Evolutionary conservation across 306 rosid species (phyloP).

Genomic region (Nissolia schottii): DNA sequence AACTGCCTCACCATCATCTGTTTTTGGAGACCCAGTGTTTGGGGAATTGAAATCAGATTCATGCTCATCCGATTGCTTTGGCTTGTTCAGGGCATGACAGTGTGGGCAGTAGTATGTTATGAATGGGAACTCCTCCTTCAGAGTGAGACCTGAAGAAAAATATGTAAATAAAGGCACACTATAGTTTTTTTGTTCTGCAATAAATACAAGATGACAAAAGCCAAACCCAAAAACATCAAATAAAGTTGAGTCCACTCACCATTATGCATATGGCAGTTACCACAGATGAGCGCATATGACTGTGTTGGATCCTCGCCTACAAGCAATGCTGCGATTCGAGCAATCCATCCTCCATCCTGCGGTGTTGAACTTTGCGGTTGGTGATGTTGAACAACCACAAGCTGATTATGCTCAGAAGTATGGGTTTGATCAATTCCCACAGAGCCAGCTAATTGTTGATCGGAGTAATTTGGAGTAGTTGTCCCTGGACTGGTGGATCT

Average conservation of each 20-base stretch:
- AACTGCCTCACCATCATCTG: constrained; percentile 24
- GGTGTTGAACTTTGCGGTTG: constrained; percentile 51
- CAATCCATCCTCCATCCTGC: constrained; percentile 78
- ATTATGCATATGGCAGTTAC: constrained; percentile 90
- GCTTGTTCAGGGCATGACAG: constrained; percentile 75
- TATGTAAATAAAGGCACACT: background rate
- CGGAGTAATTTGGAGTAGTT: constrained; percentile 32
- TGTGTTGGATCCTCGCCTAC: constrained; percentile 93
- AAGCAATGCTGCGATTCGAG: constrained; percentile 80
- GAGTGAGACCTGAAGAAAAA: constrained; percentile 69
- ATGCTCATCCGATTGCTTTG: constrained; percentile 49
- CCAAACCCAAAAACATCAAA: background rate
- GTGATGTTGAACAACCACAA: constrained; percentile 58
- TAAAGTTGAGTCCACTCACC: constrained; percentile 47
- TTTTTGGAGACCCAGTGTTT: constrained; percentile 21
- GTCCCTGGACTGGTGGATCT: constrained; percentile 42
- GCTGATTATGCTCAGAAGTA: constrained; percentile 39
- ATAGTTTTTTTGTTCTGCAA: background rate
- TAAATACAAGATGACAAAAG: background rate
- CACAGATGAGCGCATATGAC: constrained; percentile 88
- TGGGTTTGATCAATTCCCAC: constrained; percentile 36
- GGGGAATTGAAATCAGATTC: constrained; percentile 35
- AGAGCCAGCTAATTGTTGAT: constrained; percentile 42
- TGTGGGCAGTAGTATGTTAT: constrained; percentile 90
- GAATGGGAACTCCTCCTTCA: constrained; percentile 79